Evolutionary conservation across 2,329 filamentous ascomycete species (phyloP).

Genomic region (Botryotinia convoluta): DNA sequence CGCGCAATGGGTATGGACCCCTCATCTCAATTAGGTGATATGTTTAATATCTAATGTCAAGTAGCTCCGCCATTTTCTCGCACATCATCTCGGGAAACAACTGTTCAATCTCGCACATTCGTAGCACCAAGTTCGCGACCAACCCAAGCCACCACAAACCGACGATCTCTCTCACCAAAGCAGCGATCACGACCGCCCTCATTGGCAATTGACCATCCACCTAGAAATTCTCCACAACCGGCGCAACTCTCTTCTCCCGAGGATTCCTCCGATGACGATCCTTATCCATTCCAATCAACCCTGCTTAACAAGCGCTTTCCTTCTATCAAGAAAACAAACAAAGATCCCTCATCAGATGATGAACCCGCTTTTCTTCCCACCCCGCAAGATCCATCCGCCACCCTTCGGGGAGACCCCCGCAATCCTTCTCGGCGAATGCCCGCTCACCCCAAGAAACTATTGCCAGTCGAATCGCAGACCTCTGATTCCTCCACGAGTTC

Average conservation of each 20-base stretch:
- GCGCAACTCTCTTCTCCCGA: constrained; percentile 28
- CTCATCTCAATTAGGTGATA: not conserved
- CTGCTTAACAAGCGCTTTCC: constrained; percentile 36
- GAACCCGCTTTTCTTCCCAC: constrained; percentile 33
- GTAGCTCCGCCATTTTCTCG: constrained; percentile 37
- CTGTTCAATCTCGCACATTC: constrained; percentile 33
- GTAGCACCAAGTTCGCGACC: constrained; percentile 32
- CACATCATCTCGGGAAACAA: constrained; percentile 37
- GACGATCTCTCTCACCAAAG: constrained; percentile 33
- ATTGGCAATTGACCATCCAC: constrained; percentile 17
- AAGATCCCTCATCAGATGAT: constrained; percentile 31
- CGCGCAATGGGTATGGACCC: constrained; percentile 29
- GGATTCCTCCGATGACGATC: constrained; percentile 29
- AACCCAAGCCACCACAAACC: constrained; percentile 29
- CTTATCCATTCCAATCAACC: constrained; percentile 33
- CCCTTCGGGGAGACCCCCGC: constrained; percentile 33
- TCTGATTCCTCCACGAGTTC: constrained; percentile 63
- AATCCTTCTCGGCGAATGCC: constrained; percentile 23
- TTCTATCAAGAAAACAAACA: constrained; percentile 31
- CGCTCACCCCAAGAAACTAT: constrained; percentile 26
- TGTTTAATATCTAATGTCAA: constrained; percentile 21
- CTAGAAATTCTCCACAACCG: constrained; percentile 24
- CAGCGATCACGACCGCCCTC: constrained; percentile 27
- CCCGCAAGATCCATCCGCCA: constrained; percentile 35
- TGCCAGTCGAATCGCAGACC: constrained; percentile 41